Percentiles rank a stretch among this genome's conserved stretches.
These are phyloP conservation scores for Rubus parviflorus DNA, from an alignment of 306 rosid genomes.

Conservation along the genomic window DNA sequence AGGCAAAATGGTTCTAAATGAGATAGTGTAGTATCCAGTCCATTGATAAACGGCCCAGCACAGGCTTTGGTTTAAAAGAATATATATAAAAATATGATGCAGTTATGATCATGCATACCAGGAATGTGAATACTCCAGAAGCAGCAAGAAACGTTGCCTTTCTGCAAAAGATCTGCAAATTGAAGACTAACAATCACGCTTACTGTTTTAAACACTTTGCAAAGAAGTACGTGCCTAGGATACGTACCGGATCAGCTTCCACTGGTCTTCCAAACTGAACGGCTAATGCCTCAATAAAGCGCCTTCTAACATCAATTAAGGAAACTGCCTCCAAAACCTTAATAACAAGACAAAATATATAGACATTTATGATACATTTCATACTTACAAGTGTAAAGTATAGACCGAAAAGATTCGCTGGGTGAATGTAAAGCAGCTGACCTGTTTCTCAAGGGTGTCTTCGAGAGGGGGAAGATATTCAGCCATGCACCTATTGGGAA, in stretches of 20 bases:
- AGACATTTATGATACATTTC: background rate
- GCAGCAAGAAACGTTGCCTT: slow-evolving; percentile 70
- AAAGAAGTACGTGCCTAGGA: slow-evolving; percentile 22
- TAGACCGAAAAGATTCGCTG: slow-evolving; percentile 7
- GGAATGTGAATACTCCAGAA: slow-evolving; percentile 71
- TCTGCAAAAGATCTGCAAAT: slow-evolving; percentile 82
- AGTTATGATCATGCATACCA: slow-evolving; percentile 52
- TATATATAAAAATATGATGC: slow-evolving; percentile 1
- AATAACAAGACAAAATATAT: slow-evolving; percentile 14
- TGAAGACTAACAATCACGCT: slow-evolving; percentile 17
- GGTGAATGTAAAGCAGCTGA: slow-evolving; percentile 34
- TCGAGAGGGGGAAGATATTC: slow-evolving; percentile 90
- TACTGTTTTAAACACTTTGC: slow-evolving; percentile 16
- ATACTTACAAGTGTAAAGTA: background rate
- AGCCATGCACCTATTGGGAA: slow-evolving; percentile 80
- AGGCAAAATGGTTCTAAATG: background rate
- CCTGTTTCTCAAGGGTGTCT: slow-evolving; percentile 92
- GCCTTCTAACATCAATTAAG: slow-evolving; percentile 70
- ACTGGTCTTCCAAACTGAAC: slow-evolving; percentile 72
- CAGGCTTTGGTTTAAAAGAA: slow-evolving; percentile 11
- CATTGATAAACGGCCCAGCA: slow-evolving; percentile 24
- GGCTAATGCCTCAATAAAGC: slow-evolving; percentile 80
- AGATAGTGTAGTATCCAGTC: background rate
- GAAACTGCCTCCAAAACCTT: slow-evolving; percentile 85
- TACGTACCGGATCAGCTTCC: slow-evolving; percentile 88